Evolutionary conservation across 2,329 filamentous ascomycete genomes (phyloP).

Genomic region (Arthrocladium fulminans): DNA sequence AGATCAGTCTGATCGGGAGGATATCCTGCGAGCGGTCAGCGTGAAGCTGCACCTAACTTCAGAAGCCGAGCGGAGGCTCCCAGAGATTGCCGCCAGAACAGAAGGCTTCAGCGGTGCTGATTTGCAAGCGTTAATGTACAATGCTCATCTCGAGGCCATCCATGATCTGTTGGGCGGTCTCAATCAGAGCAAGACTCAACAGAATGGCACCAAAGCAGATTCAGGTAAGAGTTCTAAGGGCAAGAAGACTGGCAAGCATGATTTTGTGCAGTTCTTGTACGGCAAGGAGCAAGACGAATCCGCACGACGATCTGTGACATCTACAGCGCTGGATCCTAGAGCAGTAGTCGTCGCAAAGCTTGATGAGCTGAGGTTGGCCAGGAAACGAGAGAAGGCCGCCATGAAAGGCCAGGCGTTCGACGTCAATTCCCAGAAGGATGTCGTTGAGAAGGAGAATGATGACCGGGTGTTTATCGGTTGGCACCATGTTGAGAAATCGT

Average conservation of each 20-base stretch:
- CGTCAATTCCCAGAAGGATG: constrained; percentile 14
- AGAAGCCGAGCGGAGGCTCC: constrained; percentile 54
- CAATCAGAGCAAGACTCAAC: constrained; percentile 22
- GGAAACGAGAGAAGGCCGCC: constrained; percentile 29
- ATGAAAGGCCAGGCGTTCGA: constrained; percentile 18
- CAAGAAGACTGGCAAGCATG: constrained; percentile 31
- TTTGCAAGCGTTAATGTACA: constrained; percentile 88
- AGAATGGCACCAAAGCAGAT: constrained; percentile 11
- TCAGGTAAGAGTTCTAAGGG: background rate
- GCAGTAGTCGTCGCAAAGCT: constrained; percentile 75
- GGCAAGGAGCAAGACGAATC: constrained; percentile 49
- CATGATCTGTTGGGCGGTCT: constrained; percentile 72
- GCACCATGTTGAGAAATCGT: constrained; percentile 70
- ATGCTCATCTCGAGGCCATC: constrained; percentile 92
- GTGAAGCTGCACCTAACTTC: constrained; percentile 66
- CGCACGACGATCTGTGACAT: constrained; percentile 31
- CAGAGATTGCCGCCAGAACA: constrained; percentile 68
- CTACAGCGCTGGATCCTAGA: constrained; percentile 61
- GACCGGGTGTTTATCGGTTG: constrained; percentile 74
- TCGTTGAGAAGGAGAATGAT: constrained; percentile 24
- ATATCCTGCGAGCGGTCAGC: constrained; percentile 80
- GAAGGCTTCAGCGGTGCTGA: constrained; percentile 92
- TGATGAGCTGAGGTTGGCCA: constrained; percentile 63
- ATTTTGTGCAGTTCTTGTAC: constrained; percentile 78
- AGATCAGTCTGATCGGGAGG: constrained; percentile 65